Percentiles rank a stretch among this genome's conserved stretches.
These are phyloP conservation scores for Sphaerulina musiva DNA, from an alignment of 2,329 filamentous ascomycete genomes.

Conservation along the genomic window DNA sequence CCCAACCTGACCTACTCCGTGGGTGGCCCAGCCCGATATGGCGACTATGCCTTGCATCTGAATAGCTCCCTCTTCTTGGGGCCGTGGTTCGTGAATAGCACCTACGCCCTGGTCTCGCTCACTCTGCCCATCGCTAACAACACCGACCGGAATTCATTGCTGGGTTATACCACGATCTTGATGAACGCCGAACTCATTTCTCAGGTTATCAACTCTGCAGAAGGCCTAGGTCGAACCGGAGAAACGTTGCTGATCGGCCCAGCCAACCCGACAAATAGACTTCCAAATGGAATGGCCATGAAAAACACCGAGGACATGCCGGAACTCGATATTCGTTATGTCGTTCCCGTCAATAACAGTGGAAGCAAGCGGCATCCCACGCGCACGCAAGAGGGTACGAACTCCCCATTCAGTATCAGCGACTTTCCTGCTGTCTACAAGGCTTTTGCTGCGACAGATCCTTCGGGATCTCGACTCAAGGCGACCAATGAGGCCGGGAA, in stretches of 20 bases:
- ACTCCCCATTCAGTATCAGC: slow-evolving; percentile 52
- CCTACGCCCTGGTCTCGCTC: slow-evolving; percentile 70
- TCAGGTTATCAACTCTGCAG: slow-evolving; percentile 55
- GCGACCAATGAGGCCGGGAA: slow-evolving; percentile 67
- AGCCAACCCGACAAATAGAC: slow-evolving; percentile 55
- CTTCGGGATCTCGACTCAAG: slow-evolving; percentile 54
- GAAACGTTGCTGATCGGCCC: slow-evolving; percentile 66
- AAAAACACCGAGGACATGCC: slow-evolving; percentile 22
- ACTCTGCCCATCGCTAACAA: slow-evolving; percentile 73
- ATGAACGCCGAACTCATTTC: slow-evolving; percentile 60
- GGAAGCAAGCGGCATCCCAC: slow-evolving; percentile 26
- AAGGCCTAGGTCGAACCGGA: slow-evolving; percentile 66
- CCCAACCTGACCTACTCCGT: slow-evolving; percentile 65
- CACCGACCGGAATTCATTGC: slow-evolving; percentile 53
- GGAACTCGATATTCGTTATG: slow-evolving; percentile 27
- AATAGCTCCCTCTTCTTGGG: slow-evolving; percentile 63
- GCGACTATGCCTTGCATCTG: slow-evolving; percentile 19
- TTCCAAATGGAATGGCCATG: slow-evolving; percentile 32
- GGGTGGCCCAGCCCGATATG: background rate
- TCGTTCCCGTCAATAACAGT: slow-evolving; percentile 25
- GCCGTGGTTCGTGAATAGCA: slow-evolving; percentile 64
- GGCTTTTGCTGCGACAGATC: slow-evolving; percentile 47
- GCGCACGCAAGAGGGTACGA: slow-evolving; percentile 35
- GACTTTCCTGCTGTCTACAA: slow-evolving; percentile 58
- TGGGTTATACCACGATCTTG: slow-evolving; percentile 82